Conservation (phyloP, 2,329 filamentous ascomycete genomes). For the Zopfia rhizophila region DNA sequence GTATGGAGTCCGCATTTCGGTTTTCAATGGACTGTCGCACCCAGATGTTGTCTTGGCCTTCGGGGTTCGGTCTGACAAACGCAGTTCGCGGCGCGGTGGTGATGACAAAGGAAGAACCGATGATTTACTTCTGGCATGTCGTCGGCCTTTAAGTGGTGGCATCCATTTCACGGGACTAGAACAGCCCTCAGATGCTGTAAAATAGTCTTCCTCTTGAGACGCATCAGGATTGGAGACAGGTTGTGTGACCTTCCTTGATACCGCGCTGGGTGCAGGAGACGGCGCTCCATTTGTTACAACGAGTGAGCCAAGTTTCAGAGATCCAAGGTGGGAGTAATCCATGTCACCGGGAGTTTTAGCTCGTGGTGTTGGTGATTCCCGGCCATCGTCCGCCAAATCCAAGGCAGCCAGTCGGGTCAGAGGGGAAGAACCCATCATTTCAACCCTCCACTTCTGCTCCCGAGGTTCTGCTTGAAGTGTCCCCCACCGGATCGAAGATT, state of each 20-base stretch:
- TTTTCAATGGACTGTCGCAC: conserved; percentile 25
- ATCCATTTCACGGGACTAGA: conserved; percentile 29
- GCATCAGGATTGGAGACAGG: conserved; percentile 16
- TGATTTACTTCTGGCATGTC: conserved; percentile 43
- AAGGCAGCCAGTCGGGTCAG: conserved; percentile 31
- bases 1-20: conserved; percentile 10
- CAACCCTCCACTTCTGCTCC: conserved; percentile 47
- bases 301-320: conserved; percentile 55
- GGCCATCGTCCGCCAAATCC: conserved; percentile 33
- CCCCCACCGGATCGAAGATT: conserved; percentile 47
- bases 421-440: conserved; percentile 33
- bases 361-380: conserved; percentile 33
- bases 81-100: conserved; percentile 25
- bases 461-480: conserved; percentile 33
- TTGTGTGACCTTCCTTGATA: conserved; percentile 19
- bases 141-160: conserved; percentile 6
- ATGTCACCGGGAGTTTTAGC: conserved; percentile 55
- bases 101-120: conserved; percentile 27
- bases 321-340: conserved; percentile 55
- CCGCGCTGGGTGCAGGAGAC: conserved; percentile 56
- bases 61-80: conserved; percentile 6
- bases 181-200: conserved; percentile 30
- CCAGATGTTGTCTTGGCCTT: conserved; percentile 20
- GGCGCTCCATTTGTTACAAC: conserved; percentile 59
- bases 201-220: conserved; percentile 40